Base-by-base conservation (phyloP, 2,329 filamentous ascomycete species). In the Fusarium scirpi region DNA sequence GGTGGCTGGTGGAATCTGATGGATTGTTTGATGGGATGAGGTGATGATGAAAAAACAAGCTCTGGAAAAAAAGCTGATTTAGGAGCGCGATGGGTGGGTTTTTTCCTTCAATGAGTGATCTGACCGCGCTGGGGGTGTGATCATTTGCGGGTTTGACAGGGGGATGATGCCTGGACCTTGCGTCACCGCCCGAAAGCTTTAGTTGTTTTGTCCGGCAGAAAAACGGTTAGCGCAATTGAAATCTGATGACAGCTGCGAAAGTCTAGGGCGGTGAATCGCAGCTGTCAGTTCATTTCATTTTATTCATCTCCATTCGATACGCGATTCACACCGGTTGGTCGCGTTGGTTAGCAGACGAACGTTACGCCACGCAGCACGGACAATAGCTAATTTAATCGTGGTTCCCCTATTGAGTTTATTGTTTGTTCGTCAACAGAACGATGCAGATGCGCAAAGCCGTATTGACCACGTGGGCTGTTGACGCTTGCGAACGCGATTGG, bases 81-180 rank as follows among this genome's bases (percentile, higher is more conserved):
- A 22, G 38, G 15, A 45, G 55, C 51, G 58, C 62, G 58, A 66
- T 56, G 41, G 65, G 58, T 58, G 45, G 62, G 38, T 62, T 71
- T 72, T 70, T 67, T 59, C 60, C 13, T 45, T 46, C 48, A 45
- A 48, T 38, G 60, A 45, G 58, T 72, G 69, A 67, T 58, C 69
- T 72, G 69, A 72, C 69, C 58, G 65, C 55, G 61, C 65, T 58
- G 52, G 67, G 65, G 27, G 41, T 69, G 56, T 63, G 68, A 63
- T 72, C 61, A 66, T 69, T 66, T 69, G 43, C 56, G 62, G 67
- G 61, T 52, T 62, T 12, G 51, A 47, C 61, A 71, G 69, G 67
- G 64, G 64, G 29, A 29, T 47, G 38, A 69, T 46, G 53, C 49
- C 54, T 58, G 58, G 27, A 58, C 20, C 18, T 15, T 38, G 58